Evolutionary conservation across 768 basidiomycete species (phyloP).

Genomic region (Lepiota brunneoincarnata): DNA sequence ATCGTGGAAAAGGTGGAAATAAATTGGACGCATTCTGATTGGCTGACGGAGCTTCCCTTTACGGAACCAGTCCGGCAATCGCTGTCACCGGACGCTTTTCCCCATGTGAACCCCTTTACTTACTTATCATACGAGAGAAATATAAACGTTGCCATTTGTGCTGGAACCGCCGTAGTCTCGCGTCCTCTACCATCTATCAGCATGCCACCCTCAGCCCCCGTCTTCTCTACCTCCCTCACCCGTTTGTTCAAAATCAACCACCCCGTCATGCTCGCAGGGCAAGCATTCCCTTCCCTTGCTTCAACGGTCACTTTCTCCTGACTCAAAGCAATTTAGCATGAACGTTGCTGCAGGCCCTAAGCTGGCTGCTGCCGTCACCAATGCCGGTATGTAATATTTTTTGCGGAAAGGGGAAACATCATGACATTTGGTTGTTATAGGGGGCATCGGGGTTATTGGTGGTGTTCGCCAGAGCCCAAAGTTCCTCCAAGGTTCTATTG

Average conservation of each 20-base stretch:
- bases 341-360: slow-evolving; percentile 84
- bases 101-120: not conserved
- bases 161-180: not conserved
- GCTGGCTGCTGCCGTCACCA: slow-evolving; percentile 89
- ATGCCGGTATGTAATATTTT: slow-evolving; percentile 52
- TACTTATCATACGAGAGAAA: not conserved
- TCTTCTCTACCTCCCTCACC: slow-evolving; percentile 75
- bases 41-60: not conserved
- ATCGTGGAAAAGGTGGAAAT: not conserved
- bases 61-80: not conserved
- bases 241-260: slow-evolving; percentile 76
- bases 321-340: slow-evolving; percentile 47
- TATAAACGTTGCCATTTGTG: not conserved
- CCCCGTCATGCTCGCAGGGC: slow-evolving; percentile 82
- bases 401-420: not conserved
- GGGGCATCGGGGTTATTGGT: slow-evolving; percentile 86
- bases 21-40: slow-evolving; percentile 3
- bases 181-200: slow-evolving; percentile 15
- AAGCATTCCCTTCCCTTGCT: slow-evolving; percentile 17
- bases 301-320: not conserved
- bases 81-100: not conserved
- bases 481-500: slow-evolving; percentile 62
- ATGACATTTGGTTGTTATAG: slow-evolving; percentile 22
- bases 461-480: slow-evolving; percentile 74
- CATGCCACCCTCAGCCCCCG: slow-evolving; percentile 65